phyloP scores from a whole-genome alignment of 1,284 basidiomycete species.

The Trichosporon faecale region DNA sequence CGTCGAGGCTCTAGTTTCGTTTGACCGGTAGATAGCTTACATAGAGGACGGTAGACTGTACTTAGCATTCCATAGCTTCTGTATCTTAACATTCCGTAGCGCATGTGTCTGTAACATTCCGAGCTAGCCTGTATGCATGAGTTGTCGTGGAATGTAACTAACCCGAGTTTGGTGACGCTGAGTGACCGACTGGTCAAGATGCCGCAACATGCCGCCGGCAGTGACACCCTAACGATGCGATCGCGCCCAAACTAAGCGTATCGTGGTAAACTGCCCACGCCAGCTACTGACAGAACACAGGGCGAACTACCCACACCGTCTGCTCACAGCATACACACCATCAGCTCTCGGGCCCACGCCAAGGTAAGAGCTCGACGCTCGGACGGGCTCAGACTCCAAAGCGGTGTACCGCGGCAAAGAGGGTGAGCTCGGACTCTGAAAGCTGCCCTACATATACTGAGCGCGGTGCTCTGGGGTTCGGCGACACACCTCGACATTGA shows the following conservation, averaged over 20 bases:
- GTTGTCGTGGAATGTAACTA: neutral
- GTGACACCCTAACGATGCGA: neutral
- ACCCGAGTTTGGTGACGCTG: too few relatives aligned
- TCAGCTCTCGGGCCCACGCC: neutral
- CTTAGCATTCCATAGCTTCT: neutral
- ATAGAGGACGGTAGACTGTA: too few relatives aligned
- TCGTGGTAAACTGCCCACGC: too few relatives aligned
- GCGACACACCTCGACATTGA: neutral
- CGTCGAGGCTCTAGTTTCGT: neutral
- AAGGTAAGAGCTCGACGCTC: neutral
- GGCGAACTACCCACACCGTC: too few relatives aligned
- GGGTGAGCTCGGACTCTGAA: neutral
- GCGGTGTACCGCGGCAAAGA: slow-evolving; percentile 3
- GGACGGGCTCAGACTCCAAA: slow-evolving; percentile 2
- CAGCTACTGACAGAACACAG: too few relatives aligned
- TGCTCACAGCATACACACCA: neutral
- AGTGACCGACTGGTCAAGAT: too few relatives aligned
- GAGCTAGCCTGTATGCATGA: neutral
- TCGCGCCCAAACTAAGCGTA: too few relatives aligned
- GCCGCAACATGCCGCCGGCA: too few relatives aligned
- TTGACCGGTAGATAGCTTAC: neutral
- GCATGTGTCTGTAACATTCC: neutral
- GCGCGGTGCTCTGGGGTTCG: neutral
- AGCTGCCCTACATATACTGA: neutral
- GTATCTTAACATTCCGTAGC: neutral